Percentiles rank a stretch among this genome's conserved stretches.
Conservation (phyloP, 352 stramenopile genomes). For the Phytophthora brassicae region DNA sequence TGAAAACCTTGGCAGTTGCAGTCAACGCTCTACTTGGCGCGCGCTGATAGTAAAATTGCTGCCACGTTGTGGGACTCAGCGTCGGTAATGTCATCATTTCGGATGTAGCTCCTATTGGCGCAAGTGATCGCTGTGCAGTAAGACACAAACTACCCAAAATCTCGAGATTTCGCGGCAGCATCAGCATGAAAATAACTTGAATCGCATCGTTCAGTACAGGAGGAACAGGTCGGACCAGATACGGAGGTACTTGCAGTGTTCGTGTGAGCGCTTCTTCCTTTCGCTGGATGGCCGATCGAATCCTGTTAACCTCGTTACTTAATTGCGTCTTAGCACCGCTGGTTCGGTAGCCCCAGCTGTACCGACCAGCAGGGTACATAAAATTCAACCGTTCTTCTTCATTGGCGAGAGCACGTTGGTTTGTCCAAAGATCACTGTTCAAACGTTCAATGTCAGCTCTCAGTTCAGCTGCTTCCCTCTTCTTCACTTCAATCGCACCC, state of each 20-base stretch:
- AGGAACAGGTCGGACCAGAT: constrained; percentile 39
- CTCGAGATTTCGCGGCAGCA: constrained; percentile 39
- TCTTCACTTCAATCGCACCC: constrained; percentile 21
- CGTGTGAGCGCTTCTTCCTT: constrained; percentile 4
- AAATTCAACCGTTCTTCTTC: constrained; percentile 5
- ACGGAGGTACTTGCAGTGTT: constrained; percentile 25
- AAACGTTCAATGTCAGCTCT: constrained; percentile 9
- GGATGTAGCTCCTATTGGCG: background rate
- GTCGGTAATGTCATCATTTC: constrained; percentile 13
- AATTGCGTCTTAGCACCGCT: constrained; percentile 7
- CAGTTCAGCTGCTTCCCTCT: constrained; percentile 2
- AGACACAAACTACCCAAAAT: constrained; percentile 42
- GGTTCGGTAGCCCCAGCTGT: background rate
- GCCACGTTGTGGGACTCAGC: constrained; percentile 21
- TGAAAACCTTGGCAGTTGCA: constrained; percentile 13
- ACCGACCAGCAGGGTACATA: background rate
- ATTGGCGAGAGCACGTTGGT: background rate
- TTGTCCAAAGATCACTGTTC: background rate
- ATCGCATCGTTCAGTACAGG: constrained; percentile 18
- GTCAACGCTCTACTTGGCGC: background rate
- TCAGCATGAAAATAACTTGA: constrained; percentile 48
- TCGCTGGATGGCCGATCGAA: background rate
- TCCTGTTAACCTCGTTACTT: background rate
- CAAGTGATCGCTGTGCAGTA: constrained; percentile 38
- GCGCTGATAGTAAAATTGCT: constrained; percentile 19